Evolutionary conservation across 2,329 filamentous ascomycete genomes (phyloP), one percentile per base, ranked within the genome.

Genomic region (Penicillium sp.): DNA sequence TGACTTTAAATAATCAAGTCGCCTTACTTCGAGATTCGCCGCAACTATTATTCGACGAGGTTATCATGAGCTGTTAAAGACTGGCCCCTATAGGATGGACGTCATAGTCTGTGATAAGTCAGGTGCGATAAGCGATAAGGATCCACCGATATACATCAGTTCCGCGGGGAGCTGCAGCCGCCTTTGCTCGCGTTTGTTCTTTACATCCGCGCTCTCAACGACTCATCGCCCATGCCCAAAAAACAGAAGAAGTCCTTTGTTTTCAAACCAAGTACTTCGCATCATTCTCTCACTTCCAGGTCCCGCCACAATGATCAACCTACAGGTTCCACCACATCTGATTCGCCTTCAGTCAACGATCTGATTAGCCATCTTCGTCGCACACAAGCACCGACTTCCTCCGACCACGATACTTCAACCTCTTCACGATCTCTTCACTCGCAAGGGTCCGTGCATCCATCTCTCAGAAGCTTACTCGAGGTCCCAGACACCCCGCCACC

Each of bases 361-460:
- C 70, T 82, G 61, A 80, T 82, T 60, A 71, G 74, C 51, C 79
- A 81, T 43, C 78, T 82, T 11, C 79, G 80, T 38, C 77, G 76
- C 42, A 77, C 77, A 0, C 79, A 81, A 62, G 65, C 74, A 8
- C 68, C 69, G 42, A 59, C 53, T 28, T 55, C 71, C 28, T 30
- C 65, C 10, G 67, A 69, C 1, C 68, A 69, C 43, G 64, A 62
- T 10, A 26, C 63, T 8, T 46, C 65, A 19, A 11, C 51, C 30
- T 59, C 64, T 6, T 53, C 66, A 6, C 63, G 60, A 42, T 52
- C 61, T n/a, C 64, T 71, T 49, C 60, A 71, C 2, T 61, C 71
- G 1, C 66, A 73, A 11, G 71, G 74, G 48, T 80, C 80, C 0
- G 72, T 82, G 3, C 81, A 80, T 62, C 81, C 81, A 0, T 77